A percentile compares a stretch with the other conserved stretches of the same genome.
phyloP scores from a whole-genome alignment of 495 filamentous ascomycete genomes.

The Xylaria grammica region DNA sequence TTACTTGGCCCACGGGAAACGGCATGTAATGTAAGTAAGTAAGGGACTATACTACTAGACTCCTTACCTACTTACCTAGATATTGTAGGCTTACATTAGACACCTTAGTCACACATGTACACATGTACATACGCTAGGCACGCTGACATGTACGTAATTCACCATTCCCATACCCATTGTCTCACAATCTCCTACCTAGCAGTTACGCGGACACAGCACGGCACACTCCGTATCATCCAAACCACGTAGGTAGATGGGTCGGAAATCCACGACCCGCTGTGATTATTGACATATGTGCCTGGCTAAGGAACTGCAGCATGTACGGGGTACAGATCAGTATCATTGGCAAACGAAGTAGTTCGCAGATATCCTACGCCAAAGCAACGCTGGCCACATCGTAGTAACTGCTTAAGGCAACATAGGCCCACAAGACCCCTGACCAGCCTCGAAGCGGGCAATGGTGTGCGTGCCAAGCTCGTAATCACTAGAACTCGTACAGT shows the following conservation, averaged over 20 bases:
- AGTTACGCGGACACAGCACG: conserved; percentile 7
- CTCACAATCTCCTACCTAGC: conserved; percentile 1
- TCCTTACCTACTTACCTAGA: too few relatives aligned
- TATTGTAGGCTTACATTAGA: neutral
- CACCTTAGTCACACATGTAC: too few relatives aligned
- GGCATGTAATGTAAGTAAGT: too few relatives aligned
- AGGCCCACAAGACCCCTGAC: conserved; percentile 13
- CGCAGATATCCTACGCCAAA: conserved; percentile 15
- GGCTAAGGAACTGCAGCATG: conserved; percentile 4
- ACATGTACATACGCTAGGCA: too few relatives aligned
- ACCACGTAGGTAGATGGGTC: conserved; percentile 1
- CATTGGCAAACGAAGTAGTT: conserved; percentile 10
- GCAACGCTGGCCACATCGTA: conserved; percentile 2
- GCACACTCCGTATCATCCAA: conserved; percentile 8
- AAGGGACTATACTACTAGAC: too few relatives aligned
- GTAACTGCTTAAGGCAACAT: neutral
- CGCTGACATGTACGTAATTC: conserved; percentile 17
- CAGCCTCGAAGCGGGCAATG: conserved; percentile 2
- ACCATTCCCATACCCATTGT: conserved; percentile 1
- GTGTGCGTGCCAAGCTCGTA: conserved; percentile 1
- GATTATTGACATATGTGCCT: conserved; percentile 13
- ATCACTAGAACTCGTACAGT: neutral
- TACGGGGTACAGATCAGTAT: conserved; percentile 17
- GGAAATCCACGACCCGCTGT: neutral
- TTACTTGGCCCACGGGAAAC: neutral